These are phyloP conservation scores for Rhododendron vialii DNA, from an alignment of 148 eudicot genomes.

Conservation along the genomic window DNA sequence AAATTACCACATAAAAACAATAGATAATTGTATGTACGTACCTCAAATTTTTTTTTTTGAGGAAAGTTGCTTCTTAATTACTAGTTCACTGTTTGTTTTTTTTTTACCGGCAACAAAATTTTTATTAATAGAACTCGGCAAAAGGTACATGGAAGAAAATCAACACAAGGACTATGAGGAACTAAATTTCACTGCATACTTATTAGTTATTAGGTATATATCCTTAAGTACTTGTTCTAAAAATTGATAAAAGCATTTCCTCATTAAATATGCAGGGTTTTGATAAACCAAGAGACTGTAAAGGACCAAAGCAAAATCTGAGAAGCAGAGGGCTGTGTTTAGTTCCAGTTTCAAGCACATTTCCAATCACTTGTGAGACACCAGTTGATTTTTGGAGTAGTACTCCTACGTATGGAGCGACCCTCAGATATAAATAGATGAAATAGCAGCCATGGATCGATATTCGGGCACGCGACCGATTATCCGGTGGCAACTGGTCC, in stretches of 20 bases:
- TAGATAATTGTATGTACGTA: no score
- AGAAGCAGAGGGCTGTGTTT: slow-evolving; percentile 81
- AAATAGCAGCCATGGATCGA: neutral
- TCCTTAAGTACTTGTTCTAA: neutral
- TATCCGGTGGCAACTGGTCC: neutral
- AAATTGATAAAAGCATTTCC: neutral
- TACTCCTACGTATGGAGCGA: slow-evolving; percentile 75
- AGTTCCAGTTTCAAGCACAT: slow-evolving; percentile 88
- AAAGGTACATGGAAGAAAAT: no score
- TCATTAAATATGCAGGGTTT: slow-evolving; percentile 28
- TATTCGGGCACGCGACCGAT: slow-evolving; percentile 10
- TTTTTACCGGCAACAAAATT: no score
- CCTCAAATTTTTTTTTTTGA: no score
- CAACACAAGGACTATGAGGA: no score
- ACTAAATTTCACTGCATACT: neutral
- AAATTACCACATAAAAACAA: no score
- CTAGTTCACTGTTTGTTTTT: neutral
- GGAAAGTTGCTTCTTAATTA: neutral
- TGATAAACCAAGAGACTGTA: slow-evolving; percentile 53
- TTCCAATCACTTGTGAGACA: slow-evolving; percentile 78
- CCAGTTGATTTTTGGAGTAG: slow-evolving; percentile 80
- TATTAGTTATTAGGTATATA: no score
- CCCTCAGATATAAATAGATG: slow-evolving; percentile 53
- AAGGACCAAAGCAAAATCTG: slow-evolving; percentile 65
- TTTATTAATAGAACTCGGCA: no score